Conservation (phyloP, 345 rosid species). For the Citrus reticulata region DNA sequence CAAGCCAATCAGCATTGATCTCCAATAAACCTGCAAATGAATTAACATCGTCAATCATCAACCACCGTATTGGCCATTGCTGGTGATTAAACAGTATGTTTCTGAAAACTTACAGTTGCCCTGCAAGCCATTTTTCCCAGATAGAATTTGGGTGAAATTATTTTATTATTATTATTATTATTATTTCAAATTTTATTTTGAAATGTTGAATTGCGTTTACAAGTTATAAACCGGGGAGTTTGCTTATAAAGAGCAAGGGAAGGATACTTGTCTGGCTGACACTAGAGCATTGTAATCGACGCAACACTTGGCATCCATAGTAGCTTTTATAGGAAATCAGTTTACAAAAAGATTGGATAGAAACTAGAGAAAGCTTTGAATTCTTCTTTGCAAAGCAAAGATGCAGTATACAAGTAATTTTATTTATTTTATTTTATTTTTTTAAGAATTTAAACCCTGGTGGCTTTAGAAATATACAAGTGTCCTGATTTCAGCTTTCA, state of each 20-base stretch:
- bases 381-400: background rate
- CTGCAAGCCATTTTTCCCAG: constrained; percentile 25
- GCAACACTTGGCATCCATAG: constrained; percentile 15
- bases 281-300: background rate
- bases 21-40: constrained; percentile 17
- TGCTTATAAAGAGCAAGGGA: background rate
- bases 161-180: background rate
- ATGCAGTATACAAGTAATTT: background rate
- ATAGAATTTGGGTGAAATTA: background rate
- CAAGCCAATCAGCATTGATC: constrained; percentile 14
- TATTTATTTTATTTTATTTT: background rate
- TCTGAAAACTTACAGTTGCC: constrained; percentile 12
- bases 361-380: background rate
- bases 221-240: background rate
- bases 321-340: constrained; percentile 12
- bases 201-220: background rate
- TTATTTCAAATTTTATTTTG: background rate
- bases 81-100: background rate
- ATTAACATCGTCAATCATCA: background rate
- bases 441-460: background rate
- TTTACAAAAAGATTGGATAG: background rate
- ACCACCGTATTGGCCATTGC: background rate
- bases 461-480: too few relatives aligned
- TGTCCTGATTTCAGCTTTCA: too few relatives aligned
- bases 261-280: background rate